These are phyloP conservation scores for Pelargonium nanum DNA, from an alignment of 345 rosid genomes.

Conservation along the genomic window DNA sequence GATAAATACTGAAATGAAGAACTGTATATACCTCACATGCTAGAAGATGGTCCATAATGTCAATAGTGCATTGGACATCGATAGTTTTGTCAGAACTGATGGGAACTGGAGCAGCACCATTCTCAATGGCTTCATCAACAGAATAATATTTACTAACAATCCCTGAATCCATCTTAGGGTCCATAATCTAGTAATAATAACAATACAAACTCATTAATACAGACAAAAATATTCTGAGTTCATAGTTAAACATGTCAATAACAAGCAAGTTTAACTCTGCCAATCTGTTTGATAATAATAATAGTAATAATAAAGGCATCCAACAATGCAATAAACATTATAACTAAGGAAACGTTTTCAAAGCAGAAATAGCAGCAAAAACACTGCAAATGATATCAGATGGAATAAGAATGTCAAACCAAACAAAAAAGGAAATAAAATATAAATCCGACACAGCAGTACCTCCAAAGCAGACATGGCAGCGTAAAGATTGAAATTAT, in stretches of 20 bases:
- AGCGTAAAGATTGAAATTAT: constrained; percentile 89
- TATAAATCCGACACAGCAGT: constrained; percentile 10
- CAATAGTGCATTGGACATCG: constrained; percentile 67
- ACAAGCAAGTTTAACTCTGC: neutral
- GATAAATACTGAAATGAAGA: neutral
- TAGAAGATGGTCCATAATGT: constrained; percentile 90
- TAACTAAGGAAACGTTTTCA: neutral
- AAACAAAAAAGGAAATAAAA: no score
- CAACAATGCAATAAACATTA: neutral
- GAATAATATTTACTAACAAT: constrained; percentile 69
- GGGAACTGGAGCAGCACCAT: constrained; percentile 80
- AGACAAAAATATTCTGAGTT: neutral
- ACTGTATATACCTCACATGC: constrained; percentile 68
- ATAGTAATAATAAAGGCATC: constrained; percentile 1
- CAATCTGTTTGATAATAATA: neutral
- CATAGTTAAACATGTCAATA: neutral
- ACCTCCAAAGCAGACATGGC: constrained; percentile 99
- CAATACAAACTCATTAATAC: constrained; percentile 2
- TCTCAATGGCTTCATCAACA: constrained; percentile 86
- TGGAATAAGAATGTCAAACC: neutral
- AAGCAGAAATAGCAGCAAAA: neutral
- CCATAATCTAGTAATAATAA: constrained; percentile 63
- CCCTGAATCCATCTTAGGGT: constrained; percentile 98
- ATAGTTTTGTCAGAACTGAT: constrained; percentile 49
- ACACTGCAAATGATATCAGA: neutral